Base-by-base conservation (phyloP, 1,139 yeast species). In the Meyerozyma elateridarum region DNA sequence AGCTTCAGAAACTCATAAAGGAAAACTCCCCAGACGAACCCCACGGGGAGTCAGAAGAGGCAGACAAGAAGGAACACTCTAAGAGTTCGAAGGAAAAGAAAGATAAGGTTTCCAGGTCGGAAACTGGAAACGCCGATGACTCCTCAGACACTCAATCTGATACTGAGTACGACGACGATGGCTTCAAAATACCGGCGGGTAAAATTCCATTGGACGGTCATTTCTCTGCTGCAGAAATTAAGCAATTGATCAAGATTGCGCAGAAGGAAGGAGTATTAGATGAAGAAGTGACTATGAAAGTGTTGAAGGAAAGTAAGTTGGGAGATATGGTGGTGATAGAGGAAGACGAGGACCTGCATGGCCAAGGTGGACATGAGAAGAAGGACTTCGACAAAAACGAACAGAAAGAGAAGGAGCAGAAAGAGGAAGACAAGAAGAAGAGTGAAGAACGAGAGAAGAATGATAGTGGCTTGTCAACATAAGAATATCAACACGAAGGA, bases 161-260 rank as follows among this genome's bases (percentile, higher is more conserved):
- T 8, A 36, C 30, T 11, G 41, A 46, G 16, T 39, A 43, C 28
- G 70, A 64, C 38, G 38, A 48, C 6, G 70, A 64, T 32, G 70
- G 70, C 11, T 59, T 63, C 35, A 58, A 49, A 32, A 48, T 64
- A 9, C 70, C 70, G 2, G 42, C 44, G 22, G 70, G 68, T 1
- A 64, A 59, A 37, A 58, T 64, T 7, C 70, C 70, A 0, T 33
- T 64, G 20, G 70, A 64, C 36, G 66, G 69, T 7, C 66, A 64
- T 40, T 64, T 64, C 38, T 57, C 70, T 4, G 54, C 69, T 5
- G 42, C 41, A 4, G 70, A 64, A 37, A 40, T 64, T 14, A 43
- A 50, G 32, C 52, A 54, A 22, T 45, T 64, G 35, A 52, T 64
- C 5, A 48, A 49, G 6, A 24, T 56, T 12, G 65, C 70, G 15